Evolutionary conservation across 2,329 filamentous ascomycete genomes (phyloP), one percentile per base, ranked within the genome.

Genomic region (Aspergillus sojae): DNA sequence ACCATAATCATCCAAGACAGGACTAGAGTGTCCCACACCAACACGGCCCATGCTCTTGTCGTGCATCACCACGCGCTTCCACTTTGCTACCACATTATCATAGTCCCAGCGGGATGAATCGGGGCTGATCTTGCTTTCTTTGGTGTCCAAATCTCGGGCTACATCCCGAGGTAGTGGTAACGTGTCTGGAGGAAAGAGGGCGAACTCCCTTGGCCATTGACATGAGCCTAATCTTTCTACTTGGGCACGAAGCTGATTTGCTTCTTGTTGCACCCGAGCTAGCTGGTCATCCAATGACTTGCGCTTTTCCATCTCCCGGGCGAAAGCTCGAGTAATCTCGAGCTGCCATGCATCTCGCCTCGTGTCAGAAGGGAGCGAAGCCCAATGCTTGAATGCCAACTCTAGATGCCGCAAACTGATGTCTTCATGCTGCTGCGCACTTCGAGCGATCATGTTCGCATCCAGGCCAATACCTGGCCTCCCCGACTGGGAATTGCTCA

Each of bases 381-480:
- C 86, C 94, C 94, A 98, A 48, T 92, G 89, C 7, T 85, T 84
- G 74, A 89, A 96, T 0, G 92, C 89, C 16, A 89, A 87, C n/a
- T 91, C 86, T 6, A 97, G 77, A 74, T 98, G 94, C 62, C 90
- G 85, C 46, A 86, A 82, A 36, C 94, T 86, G 68, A 90, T 88
- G 58, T 88, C 86, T 66, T 93, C 89, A 57, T 94, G 84, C 32
- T 81, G 78, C 67, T 83, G 86, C 48, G 82, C 90, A 65, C 80
- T 75, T 74, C 77, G 71, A 78, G 82, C 66, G 62, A 77, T 77
- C 74, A 75, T 76, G 57, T 65, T 77, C 52, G 73, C 76, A 55
- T 79, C 77, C 67, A 71, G 43, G 3, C 65, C 68, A 14, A 74
- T 67, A 21, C 66, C 71, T 52, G 65, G 67, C 61, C 68, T 74